Evolutionary conservation across 2,329 filamentous ascomycete genomes (phyloP), one percentile per base, ranked within the genome.

Genomic region (Niveomyces coronatus): DNA sequence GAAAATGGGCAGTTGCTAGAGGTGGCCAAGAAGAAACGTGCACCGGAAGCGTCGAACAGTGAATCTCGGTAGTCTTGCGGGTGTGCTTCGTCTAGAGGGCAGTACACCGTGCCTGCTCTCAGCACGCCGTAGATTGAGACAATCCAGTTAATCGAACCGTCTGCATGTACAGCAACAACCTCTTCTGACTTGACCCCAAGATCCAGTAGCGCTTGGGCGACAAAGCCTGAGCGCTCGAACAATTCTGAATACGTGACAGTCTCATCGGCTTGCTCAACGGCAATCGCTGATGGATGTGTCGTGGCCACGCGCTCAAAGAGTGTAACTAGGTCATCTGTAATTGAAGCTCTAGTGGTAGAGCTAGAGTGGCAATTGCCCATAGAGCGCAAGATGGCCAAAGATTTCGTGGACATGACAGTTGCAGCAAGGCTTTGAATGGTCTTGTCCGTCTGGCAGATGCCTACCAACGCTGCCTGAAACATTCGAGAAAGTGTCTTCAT

Each of bases 71-170:
- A 37, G 11, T 43, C 34, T 5, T 37, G 20, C 2, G 54, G 56
- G 4, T 53, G 35, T 3, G 31, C 35, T 5, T 29, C 29, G 38
- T 56, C 55, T 2, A 59, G 31, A 2, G 59, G 45, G 31, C 50
- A 57, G 44, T 59, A 64, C 0, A 50, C 46, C 3, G 39, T 49
- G 11, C 55, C 55, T 4, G 52, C 47, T 28, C 57, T 56, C 4
- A 62, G 47, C 5, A 60, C 45, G 6, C 44, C 56, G 19, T 49
- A 58, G 3, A 62, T 54, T 7, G 52, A 52, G 2, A 58, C 41
- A 14, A 63, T 47, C 60, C 59, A 61, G 44, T 57, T 46, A 9
- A 58, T 29, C 2, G 47, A 48, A 1, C 54, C 32, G 35, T 63
- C 58, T 3, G 56, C 50, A 34, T 56, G 45, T 4, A 62, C 50